These are phyloP conservation scores for Hibiscus trionum DNA, from an alignment of 345 rosid genomes.

Conservation along the genomic window DNA sequence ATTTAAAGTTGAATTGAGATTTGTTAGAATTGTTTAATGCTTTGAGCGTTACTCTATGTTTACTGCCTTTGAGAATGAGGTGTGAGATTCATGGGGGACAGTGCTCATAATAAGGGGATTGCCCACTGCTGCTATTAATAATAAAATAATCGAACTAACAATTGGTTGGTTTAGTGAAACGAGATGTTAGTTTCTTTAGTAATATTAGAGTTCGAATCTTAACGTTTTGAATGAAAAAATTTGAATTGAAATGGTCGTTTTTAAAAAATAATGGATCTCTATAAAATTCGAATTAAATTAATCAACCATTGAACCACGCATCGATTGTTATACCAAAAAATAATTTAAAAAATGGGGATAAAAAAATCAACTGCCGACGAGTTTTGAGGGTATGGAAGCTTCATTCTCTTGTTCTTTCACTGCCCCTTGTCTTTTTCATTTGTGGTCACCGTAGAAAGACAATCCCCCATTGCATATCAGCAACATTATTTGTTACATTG, in stretches of 20 bases:
- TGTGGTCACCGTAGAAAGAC: neutral
- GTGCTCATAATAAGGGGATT: neutral
- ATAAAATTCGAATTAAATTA: too few species aligned
- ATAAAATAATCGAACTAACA: neutral
- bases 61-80: neutral
- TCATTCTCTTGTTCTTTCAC: neutral
- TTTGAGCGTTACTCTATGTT: neutral
- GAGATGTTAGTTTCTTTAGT: too few species aligned
- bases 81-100: neutral
- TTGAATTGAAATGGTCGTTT: accelerated
- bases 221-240: too few species aligned
- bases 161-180: too few species aligned
- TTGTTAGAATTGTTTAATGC: neutral
- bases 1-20: neutral
- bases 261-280: too few species aligned
- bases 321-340: too few species aligned
- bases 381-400: neutral
- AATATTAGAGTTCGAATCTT: too few species aligned
- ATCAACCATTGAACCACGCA: too few species aligned
- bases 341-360: too few species aligned
- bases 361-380: neutral
- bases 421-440: neutral
- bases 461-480: neutral
- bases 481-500: neutral
- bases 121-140: neutral